Conservation (phyloP, 371 early-diverging fungal species). For the Nematocida sp. region DNA sequence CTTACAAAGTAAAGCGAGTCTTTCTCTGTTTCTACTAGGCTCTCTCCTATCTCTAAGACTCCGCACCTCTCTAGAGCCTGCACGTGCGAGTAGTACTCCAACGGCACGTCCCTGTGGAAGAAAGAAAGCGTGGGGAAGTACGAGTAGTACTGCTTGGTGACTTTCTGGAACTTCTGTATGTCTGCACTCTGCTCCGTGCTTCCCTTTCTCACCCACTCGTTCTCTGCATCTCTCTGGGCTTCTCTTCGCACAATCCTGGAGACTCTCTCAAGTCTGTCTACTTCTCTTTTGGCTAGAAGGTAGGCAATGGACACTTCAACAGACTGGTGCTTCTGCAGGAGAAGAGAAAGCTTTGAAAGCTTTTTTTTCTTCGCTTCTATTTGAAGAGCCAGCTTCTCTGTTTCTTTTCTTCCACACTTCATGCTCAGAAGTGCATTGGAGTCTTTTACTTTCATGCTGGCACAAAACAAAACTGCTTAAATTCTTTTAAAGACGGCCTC, state of each 20-base stretch:
- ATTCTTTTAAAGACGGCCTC: no score
- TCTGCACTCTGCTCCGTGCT: background rate
- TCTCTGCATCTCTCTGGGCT: background rate
- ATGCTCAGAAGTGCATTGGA: no score
- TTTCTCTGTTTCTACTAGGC: constrained; percentile 36
- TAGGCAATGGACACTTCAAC: constrained; percentile 24
- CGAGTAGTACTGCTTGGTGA: constrained; percentile 19
- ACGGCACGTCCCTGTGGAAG: constrained; percentile 16
- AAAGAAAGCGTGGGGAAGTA: constrained; percentile 9
- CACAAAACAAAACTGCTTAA: no score
- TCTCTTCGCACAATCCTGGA: constrained; percentile 11
- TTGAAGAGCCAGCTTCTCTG: background rate
- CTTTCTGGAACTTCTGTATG: constrained; percentile 8
- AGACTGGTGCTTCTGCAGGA: background rate
- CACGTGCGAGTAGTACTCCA: constrained; percentile 33
- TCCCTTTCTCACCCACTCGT: background rate
- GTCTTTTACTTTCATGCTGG: no score
- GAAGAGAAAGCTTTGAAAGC: background rate
- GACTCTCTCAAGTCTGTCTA: constrained; percentile 25
- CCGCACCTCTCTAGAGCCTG: constrained; percentile 31
- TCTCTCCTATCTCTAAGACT: constrained; percentile 30
- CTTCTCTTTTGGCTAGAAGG: constrained; percentile 37
- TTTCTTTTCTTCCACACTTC: no score
- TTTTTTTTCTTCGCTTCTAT: constrained; percentile 18
- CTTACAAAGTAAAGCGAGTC: constrained; percentile 41